Conservation (phyloP, 176 grass and related monocot genomes). For the Aegilops bicornis region DNA sequence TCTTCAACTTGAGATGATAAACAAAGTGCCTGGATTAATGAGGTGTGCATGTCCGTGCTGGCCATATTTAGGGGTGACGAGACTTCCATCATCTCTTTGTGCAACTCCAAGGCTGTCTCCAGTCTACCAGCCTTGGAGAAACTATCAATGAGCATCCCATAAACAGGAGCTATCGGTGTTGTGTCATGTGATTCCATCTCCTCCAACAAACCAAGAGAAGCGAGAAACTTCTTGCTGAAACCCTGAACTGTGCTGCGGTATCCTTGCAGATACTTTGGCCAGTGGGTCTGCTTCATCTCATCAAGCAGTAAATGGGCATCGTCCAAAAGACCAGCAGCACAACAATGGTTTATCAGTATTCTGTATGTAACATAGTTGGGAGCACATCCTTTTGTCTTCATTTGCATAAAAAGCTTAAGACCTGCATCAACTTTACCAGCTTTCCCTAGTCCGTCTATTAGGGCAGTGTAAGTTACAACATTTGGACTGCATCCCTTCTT, state of each 20-base stretch:
- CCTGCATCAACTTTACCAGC: constrained; percentile 58
- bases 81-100: constrained; percentile 71
- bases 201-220: constrained; percentile 68
- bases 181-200: constrained; percentile 58
- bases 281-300: constrained; percentile 98
- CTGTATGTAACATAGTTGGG: constrained; percentile 92
- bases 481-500: constrained; percentile 87
- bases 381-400: constrained; percentile 69
- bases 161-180: constrained; percentile 62
- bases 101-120: constrained; percentile 76
- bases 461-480: constrained; percentile 90
- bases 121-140: constrained; percentile 78
- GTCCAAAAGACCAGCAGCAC: constrained; percentile 80
- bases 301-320: constrained; percentile 59
- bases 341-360: constrained; percentile 89
- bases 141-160: constrained; percentile 76
- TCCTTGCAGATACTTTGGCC: constrained; percentile 73
- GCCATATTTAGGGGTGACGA: constrained; percentile 34
- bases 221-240: constrained; percentile 81
- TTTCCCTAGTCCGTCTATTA: constrained; percentile 94
- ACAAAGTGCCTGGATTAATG: constrained; percentile 81
- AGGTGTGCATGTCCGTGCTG: constrained; percentile 48
- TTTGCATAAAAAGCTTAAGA: constrained; percentile 83
- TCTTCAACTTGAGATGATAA: constrained; percentile 73
- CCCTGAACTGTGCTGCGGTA: constrained; percentile 59